Evolutionary conservation across 1,139 yeast genomes (phyloP).

Genomic region (Kazachstania sp.): DNA sequence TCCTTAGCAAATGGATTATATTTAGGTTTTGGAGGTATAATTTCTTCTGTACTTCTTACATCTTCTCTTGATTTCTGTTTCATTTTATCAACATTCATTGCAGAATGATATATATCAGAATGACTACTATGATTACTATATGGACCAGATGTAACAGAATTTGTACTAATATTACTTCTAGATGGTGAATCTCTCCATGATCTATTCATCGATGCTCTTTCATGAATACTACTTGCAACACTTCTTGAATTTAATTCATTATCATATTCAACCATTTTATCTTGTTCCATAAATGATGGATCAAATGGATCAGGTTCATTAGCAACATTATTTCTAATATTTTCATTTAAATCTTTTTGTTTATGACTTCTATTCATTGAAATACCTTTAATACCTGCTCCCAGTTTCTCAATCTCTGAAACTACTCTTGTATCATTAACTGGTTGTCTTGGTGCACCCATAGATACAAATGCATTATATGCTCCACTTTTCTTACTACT

Average conservation of each 20-base stretch:
- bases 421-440: neutral
- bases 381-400: neutral
- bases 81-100: neutral
- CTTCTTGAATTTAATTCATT: constrained; percentile 4
- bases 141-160: neutral
- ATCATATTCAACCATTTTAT: constrained; percentile 10
- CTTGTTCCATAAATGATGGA: constrained; percentile 29
- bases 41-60: neutral
- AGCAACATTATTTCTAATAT: neutral
- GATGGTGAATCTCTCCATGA: neutral
- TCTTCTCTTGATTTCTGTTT: neutral
- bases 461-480: constrained; percentile 1
- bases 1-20: constrained; percentile 3
- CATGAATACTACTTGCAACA: neutral
- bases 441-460: neutral
- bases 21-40: neutral
- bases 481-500: neutral
- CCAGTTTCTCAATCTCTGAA: neutral
- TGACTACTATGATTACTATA: neutral
- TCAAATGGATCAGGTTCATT: constrained; percentile 24
- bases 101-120: neutral
- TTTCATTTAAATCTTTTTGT: neutral
- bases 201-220: neutral
- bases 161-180: neutral
- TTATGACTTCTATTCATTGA: neutral